Base-by-base conservation (phyloP, 106 monocot genomes). In the Xerophyta viscosa region DNA sequence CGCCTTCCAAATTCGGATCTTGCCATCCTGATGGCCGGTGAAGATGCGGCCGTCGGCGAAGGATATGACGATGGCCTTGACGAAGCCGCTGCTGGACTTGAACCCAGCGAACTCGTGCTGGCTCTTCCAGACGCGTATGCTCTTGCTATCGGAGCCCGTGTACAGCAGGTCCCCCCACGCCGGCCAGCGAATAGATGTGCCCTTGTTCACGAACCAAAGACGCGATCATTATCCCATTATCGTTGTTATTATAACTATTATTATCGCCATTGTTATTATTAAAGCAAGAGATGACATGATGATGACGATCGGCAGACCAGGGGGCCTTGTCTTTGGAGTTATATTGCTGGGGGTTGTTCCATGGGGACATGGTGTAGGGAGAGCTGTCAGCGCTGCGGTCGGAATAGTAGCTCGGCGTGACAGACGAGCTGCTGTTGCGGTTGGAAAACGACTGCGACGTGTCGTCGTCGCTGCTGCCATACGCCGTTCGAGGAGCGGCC, bases 21-120 rank as follows among this genome's bases (percentile, higher is more conserved):
- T 71, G 8, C 78, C 82, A 49, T 75, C 82, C 58, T 87, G 70
- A 58, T 87, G 82, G 14, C 81, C 82, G 18, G 70, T 74, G 62
- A 87, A 87, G 46, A 87, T 67, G 15, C 10, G 5, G 28, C n/a
- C 27, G 29, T 76, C 71, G 17, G 58, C 20, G 61, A n/a, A n/a
- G n/a, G n/a, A n/a, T n/a, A 87, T 43, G 37, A 78, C 57, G 60
- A 88, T 78, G 36, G 82, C 70, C 41, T 87, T 78, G 3, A 87
- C 75, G 44, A 77, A 66, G 20, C 86, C 86, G 41, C 74, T 74
- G 36, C 15, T 55, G 24, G 77, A 74, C 41, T 78, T 77, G 67
- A 81, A 81, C 6, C 60, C 67, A 11, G 67, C 59, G 62, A 29
- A 71, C 20, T 74, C 73, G 48, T 64, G 45, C 31, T 54, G 67